phyloP scores from a whole-genome alignment of 2,329 filamentous ascomycete genomes.

The Hymenoscyphus fructigenus region DNA sequence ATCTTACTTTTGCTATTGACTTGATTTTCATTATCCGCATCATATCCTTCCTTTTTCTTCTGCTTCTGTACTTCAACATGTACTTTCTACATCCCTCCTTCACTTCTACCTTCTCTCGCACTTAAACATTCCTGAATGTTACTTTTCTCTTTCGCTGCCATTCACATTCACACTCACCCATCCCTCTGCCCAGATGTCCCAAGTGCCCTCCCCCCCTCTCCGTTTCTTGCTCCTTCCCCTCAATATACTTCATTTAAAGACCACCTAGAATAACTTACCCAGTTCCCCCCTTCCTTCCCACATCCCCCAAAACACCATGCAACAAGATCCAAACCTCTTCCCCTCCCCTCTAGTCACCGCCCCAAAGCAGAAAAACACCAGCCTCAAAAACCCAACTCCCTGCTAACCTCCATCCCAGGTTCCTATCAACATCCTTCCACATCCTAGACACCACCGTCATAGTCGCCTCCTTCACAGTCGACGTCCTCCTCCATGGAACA shows the following conservation, averaged over 20 bases:
- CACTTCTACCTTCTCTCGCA: not conserved
- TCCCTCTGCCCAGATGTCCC: too few species aligned
- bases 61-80: not conserved
- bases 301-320: not conserved
- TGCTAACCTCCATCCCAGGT: conserved; percentile 40
- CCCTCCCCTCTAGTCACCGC: not conserved
- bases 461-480: conserved; percentile 58
- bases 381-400: too few species aligned
- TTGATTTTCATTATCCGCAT: not conserved
- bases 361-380: too few species aligned
- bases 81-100: not conserved
- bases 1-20: not conserved
- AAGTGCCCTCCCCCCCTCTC: not conserved
- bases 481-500: conserved; percentile 58
- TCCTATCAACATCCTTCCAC: conserved; percentile 60
- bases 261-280: not conserved
- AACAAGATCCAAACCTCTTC: not conserved
- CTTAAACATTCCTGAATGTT: too few species aligned
- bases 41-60: not conserved
- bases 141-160: too few species aligned
- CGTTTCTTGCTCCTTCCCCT: not conserved
- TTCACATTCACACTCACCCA: too few species aligned
- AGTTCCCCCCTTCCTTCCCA: not conserved
- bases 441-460: conserved; percentile 65
- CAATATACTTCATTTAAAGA: not conserved